phyloP scores from a whole-genome alignment of 441 rosid species.

The Aquilaria agallochum region DNA sequence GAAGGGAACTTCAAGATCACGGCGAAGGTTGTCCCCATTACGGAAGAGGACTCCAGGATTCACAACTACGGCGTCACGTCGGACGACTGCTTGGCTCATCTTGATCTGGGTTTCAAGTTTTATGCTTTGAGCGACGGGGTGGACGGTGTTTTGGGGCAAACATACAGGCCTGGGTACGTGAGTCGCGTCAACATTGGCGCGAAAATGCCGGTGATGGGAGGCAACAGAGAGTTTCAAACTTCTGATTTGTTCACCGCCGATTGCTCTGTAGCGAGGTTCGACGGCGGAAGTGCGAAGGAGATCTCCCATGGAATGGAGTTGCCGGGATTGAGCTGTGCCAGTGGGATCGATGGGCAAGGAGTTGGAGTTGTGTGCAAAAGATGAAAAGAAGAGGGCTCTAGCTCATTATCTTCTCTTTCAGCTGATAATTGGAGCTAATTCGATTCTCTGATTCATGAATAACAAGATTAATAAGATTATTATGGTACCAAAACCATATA shows the following conservation, averaged over 20 bases:
- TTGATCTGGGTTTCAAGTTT: slow-evolving; percentile 58
- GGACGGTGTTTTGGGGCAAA: slow-evolving; percentile 55
- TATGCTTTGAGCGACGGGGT: slow-evolving; percentile 39
- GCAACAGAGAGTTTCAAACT: slow-evolving; percentile 38
- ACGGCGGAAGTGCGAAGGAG: slow-evolving; percentile 11
- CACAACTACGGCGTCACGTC: slow-evolving; percentile 51
- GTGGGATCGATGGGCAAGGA: slow-evolving; percentile 42
- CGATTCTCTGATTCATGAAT: too few species aligned
- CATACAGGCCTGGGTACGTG: slow-evolving; percentile 42
- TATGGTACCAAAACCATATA: too few species aligned
- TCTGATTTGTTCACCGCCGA: slow-evolving; percentile 38
- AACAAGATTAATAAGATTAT: too few species aligned
- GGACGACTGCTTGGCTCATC: slow-evolving; percentile 56
- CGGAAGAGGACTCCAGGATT: slow-evolving; percentile 54
- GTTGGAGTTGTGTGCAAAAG: slow-evolving; percentile 59
- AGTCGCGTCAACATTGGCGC: slow-evolving; percentile 46
- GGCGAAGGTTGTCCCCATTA: slow-evolving; percentile 53
- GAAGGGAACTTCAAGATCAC: slow-evolving; percentile 44
- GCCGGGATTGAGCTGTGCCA: slow-evolving; percentile 40
- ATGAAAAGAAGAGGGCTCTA: neutral
- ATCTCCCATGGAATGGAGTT: slow-evolving; percentile 20
- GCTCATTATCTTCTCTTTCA: too few species aligned
- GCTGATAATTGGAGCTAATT: too few species aligned
- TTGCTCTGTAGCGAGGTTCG: slow-evolving; percentile 40
- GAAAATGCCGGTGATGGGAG: slow-evolving; percentile 55